Evolutionary conservation across 352 stramenopile species (phyloP), one percentile per base, ranked within the genome.

Genomic region (Stephanocyclus meneghinianus): DNA sequence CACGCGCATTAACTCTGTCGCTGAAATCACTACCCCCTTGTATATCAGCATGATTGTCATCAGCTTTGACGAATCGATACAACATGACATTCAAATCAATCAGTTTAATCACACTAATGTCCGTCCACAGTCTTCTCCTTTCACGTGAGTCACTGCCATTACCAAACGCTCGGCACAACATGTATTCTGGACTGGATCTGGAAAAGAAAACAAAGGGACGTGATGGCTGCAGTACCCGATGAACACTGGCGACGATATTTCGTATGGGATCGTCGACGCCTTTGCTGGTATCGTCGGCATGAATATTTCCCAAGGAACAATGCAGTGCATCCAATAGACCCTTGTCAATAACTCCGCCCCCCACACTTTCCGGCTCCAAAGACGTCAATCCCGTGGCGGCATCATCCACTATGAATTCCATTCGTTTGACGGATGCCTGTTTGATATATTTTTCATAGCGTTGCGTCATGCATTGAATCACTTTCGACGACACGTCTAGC

Each of bases 281-380:
- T 10, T 50, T 21, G 29, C 5, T 40, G 32, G 13, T 18, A 55
- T 65, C 13, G 3, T 59, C 50, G 11, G 45, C 8, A 29, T 35
- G 10, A 21, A 80, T 56, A 2, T 51, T 73, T 0, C 61, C 50
- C 60, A 60, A 71, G 11, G 84, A 81, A 80, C 85, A 88, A 82
- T 87, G 90, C 0, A 93, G 65, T 0, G 78, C 78, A 81, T 93
- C 88, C 2, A 93, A 50, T 55, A 93, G 75, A 37, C 88, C 88
- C 68, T 93, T 93, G 74, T 93, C 88, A 18, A 91, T 21, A 40
- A 89, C 81, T 44, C 53, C 76, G 11, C 84, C 86, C 61, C 81
- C 64, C 0, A 93, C 78, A 70, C 78, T 86, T 8, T 62, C 62
- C n/a, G 80, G 64, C 40, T 79, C 69, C 62, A 93, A 87, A 15